Conservation (phyloP, 192 early-diverging fungal genomes). For the Podila clonocystis region DNA sequence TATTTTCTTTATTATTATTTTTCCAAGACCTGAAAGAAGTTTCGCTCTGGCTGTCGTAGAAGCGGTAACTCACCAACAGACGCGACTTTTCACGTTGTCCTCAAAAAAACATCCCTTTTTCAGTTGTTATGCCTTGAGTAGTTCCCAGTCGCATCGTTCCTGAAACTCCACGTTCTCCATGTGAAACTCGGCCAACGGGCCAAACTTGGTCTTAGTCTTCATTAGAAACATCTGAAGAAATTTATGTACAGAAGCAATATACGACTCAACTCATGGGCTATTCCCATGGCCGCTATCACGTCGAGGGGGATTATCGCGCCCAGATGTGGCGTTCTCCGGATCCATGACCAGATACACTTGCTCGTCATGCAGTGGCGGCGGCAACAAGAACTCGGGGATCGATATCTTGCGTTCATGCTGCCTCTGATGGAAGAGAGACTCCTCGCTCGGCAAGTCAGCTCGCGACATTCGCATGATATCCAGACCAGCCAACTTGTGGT, state of each 20-base stretch:
- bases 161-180: no score
- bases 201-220: no score
- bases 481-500: neutral
- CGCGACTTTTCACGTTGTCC: no score
- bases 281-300: slow-evolving; percentile 45
- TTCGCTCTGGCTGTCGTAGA: no score
- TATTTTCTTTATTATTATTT: no score
- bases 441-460: neutral
- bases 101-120: no score
- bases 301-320: slow-evolving; percentile 13
- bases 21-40: no score
- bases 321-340: neutral
- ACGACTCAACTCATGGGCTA: neutral
- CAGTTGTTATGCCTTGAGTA: no score
- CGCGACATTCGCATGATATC: neutral
- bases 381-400: slow-evolving; percentile 41
- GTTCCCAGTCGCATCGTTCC: no score
- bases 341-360: slow-evolving; percentile 35
- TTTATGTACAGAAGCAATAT: neutral
- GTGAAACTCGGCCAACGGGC: no score
- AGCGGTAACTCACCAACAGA: no score
- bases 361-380: slow-evolving; percentile 23
- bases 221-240: no score
- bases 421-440: neutral
- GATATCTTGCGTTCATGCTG: slow-evolving; percentile 41